A percentile compares a stretch with the other conserved stretches of the same genome.
phyloP scores from a whole-genome alignment of 192 early-diverging fungal species.

The Kickxella alabastrina region DNA sequence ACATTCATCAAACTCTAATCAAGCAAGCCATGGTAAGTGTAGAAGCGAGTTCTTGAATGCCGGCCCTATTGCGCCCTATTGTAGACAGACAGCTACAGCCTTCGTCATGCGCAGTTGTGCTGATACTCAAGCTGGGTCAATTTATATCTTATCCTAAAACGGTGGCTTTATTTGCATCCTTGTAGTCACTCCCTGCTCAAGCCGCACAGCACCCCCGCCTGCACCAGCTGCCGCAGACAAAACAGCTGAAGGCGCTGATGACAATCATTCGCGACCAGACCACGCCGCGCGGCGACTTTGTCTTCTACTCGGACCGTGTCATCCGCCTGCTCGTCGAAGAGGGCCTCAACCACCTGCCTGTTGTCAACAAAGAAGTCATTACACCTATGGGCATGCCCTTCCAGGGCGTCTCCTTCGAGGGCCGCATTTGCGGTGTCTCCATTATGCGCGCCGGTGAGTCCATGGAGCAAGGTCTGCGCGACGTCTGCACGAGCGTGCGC shows the following conservation, averaged over 20 bases:
- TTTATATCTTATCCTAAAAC: no score
- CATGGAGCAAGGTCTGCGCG: slow-evolving; percentile 80
- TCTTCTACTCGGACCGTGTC: slow-evolving; percentile 87
- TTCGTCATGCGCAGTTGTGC: no score
- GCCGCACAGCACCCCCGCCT: slow-evolving; percentile 56
- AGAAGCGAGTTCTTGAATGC: no score
- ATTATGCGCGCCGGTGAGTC: slow-evolving; percentile 97
- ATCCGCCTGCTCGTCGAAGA: slow-evolving; percentile 90
- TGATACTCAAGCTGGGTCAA: no score
- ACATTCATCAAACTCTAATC: no score
- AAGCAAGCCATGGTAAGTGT: no score
- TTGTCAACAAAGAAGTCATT: slow-evolving; percentile 68
- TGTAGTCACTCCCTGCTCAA: slow-evolving; percentile 25
- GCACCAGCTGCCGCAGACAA: slow-evolving; percentile 64
- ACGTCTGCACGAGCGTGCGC: slow-evolving; percentile 81
- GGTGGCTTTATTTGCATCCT: background rate
- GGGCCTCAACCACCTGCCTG: slow-evolving; percentile 88
- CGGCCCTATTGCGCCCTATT: no score
- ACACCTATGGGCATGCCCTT: slow-evolving; percentile 77
- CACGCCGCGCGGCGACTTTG: slow-evolving; percentile 85
- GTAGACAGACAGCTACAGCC: no score
- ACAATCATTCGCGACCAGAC: slow-evolving; percentile 80
- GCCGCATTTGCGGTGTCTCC: slow-evolving; percentile 89
- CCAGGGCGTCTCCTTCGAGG: slow-evolving; percentile 73
- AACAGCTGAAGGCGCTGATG: slow-evolving; percentile 75